Evolutionary conservation across 768 basidiomycete species (phyloP).

Genomic region (Postia placenta): DNA sequence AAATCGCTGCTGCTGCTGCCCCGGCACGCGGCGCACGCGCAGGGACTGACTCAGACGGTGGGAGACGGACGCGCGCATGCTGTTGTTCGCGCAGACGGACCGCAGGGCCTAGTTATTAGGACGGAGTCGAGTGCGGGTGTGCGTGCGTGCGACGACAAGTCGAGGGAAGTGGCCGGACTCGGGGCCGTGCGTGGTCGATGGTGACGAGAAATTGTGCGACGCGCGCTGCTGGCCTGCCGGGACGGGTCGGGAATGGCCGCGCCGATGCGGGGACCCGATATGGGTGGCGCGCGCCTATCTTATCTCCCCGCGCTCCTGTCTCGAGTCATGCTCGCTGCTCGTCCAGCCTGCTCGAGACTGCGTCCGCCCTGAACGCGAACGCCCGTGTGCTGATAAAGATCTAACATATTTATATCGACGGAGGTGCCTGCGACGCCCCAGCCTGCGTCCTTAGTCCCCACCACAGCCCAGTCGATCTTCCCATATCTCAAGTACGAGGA

Average conservation of each 20-base stretch:
- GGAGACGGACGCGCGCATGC: constrained; percentile 1
- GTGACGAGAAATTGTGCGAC: constrained; percentile 3
- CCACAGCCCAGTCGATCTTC: too few species aligned
- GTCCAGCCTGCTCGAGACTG: neutral
- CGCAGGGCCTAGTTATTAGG: neutral
- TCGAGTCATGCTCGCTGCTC: neutral
- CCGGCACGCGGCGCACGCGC: constrained; percentile 16
- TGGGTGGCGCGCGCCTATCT: too few species aligned
- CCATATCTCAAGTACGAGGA: neutral
- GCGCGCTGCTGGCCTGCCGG: neutral
- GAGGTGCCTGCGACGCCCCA: neutral
- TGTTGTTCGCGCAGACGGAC: neutral
- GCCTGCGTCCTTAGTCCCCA: neutral
- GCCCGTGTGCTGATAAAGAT: neutral
- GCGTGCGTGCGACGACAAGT: neutral
- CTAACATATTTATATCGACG: neutral
- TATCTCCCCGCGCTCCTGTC: neutral
- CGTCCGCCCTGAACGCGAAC: neutral
- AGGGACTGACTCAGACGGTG: constrained; percentile 19
- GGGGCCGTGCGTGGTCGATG: neutral
- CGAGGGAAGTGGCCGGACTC: neutral
- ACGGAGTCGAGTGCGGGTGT: neutral
- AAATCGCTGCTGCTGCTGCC: constrained; percentile 17
- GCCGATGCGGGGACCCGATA: too few species aligned
- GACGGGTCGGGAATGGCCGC: neutral